Percentiles rank a stretch among this genome's conserved stretches.
These are phyloP conservation scores for Daldinia vernicosa DNA, from an alignment of 495 filamentous ascomycete species.

Conservation along the genomic window DNA sequence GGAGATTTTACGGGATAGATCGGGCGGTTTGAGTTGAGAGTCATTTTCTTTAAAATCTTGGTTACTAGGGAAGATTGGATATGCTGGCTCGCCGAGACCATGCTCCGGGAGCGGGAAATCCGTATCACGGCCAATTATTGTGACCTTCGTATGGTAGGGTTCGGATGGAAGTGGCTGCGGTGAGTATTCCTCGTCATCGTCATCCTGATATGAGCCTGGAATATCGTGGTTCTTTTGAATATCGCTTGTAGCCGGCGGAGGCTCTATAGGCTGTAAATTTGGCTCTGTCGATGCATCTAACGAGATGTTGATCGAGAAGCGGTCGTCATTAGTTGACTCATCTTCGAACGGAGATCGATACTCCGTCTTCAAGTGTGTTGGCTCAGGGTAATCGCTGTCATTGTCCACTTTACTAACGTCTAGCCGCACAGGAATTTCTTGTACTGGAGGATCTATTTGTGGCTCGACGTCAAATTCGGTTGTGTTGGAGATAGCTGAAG, in stretches of 20 bases:
- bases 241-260: conserved; percentile 20
- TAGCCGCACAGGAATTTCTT: conserved; percentile 38
- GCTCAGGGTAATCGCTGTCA: conserved; percentile 10
- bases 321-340: conserved; percentile 51
- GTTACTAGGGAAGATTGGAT: conserved; percentile 1
- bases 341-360: conserved; percentile 52
- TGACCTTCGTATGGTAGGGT: conserved; percentile 54
- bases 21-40: conserved; percentile 18
- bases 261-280: conserved; percentile 17
- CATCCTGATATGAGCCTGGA: conserved; percentile 33
- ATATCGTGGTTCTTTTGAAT: conserved; percentile 33
- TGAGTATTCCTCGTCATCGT: conserved; percentile 50
- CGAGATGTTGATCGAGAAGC: conserved; percentile 52
- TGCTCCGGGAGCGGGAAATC: conserved; percentile 50
- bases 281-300: conserved; percentile 47
- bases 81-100: conserved; percentile 29
- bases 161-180: conserved; percentile 49
- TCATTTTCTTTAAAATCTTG: conserved; percentile 12
- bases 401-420: conserved; percentile 37
- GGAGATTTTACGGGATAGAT: conserved; percentile 16
- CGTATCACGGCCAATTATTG: conserved; percentile 53
- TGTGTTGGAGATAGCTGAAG: conserved; percentile 64
- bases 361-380: conserved; percentile 45
- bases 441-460: conserved; percentile 63
- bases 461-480: conserved; percentile 77